Percentiles rank a stretch among this genome's conserved stretches.
Evolutionary conservation across 495 filamentous ascomycete genomes (phyloP).

Genomic region (Xylaria castorea): DNA sequence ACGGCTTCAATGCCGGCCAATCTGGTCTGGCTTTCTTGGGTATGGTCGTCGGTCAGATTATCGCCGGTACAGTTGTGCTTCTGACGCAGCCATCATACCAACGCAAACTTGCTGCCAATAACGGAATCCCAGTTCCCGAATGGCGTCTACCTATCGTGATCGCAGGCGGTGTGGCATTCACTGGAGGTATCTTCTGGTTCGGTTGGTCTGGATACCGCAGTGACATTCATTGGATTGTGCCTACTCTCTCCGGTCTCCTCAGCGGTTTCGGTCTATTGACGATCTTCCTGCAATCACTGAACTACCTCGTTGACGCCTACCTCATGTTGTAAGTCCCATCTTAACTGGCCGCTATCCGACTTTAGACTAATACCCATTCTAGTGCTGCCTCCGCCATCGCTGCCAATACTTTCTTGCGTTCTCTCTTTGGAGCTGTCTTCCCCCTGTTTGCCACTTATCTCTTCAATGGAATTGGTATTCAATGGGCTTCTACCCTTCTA

Average conservation of each 20-base stretch:
- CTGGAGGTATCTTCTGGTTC: constrained; percentile 85
- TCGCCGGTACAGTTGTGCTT: constrained; percentile 70
- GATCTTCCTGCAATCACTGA: constrained; percentile 85
- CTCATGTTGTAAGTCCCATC: constrained; percentile 73
- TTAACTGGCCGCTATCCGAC: neutral
- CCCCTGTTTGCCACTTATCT: constrained; percentile 84
- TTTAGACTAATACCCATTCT: constrained; percentile 17
- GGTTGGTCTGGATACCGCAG: constrained; percentile 74
- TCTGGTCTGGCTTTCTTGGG: constrained; percentile 81
- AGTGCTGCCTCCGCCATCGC: constrained; percentile 86
- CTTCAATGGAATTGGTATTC: constrained; percentile 77
- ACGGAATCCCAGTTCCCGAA: constrained; percentile 77
- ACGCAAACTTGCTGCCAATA: constrained; percentile 73
- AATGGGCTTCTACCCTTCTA: constrained; percentile 79
- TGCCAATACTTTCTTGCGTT: constrained; percentile 87
- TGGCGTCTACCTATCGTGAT: constrained; percentile 86
- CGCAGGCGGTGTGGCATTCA: constrained; percentile 74
- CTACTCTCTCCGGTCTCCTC: constrained; percentile 71
- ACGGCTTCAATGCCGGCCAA: constrained; percentile 70
- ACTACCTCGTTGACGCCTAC: constrained; percentile 89
- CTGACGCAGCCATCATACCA: constrained; percentile 71
- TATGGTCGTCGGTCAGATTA: constrained; percentile 75
- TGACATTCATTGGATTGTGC: constrained; percentile 81
- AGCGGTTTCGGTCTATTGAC: constrained; percentile 69
- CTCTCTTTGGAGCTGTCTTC: constrained; percentile 76